Evolutionary conservation across 1,284 basidiomycete genomes (phyloP).

Genomic region (Heterobasidion annosum): DNA sequence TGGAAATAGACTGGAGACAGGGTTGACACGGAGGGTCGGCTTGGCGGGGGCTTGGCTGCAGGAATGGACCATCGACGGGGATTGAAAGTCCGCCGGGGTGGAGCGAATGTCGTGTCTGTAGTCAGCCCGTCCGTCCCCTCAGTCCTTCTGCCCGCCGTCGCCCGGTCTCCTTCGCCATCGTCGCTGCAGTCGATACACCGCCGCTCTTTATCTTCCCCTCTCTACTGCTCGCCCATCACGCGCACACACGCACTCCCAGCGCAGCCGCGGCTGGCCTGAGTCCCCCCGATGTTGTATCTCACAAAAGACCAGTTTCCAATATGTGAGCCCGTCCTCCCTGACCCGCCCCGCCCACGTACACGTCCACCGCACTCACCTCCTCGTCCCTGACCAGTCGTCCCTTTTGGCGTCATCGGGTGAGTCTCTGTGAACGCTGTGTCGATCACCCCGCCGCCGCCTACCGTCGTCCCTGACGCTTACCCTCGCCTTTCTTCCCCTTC

Average conservation of each 20-base stretch:
- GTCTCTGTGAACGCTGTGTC: conserved; percentile 15
- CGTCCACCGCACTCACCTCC: neutral
- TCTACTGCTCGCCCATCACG: neutral
- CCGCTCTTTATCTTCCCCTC: neutral
- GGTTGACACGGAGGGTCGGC: no score
- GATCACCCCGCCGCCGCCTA: neutral
- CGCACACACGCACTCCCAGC: no score
- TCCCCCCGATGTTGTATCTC: conserved; percentile 24
- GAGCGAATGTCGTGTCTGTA: no score
- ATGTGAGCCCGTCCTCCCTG: conserved; percentile 23
- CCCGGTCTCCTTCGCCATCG: neutral
- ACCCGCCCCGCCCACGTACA: neutral
- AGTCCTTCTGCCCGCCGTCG: neutral
- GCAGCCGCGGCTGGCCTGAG: neutral
- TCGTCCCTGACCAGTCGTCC: conserved; percentile 52
- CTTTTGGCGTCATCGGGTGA: conserved; percentile 86
- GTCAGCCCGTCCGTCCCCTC: neutral
- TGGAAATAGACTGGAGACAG: no score
- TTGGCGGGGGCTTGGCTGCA: no score
- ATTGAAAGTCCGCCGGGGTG: no score
- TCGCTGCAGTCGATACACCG: neutral
- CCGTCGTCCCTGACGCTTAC: conserved; percentile 1
- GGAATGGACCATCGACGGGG: no score
- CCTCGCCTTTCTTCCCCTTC: neutral
- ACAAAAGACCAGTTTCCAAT: conserved; percentile 32